Base-by-base conservation (phyloP, 306 rosid genomes). In the Trifolium dubium region DNA sequence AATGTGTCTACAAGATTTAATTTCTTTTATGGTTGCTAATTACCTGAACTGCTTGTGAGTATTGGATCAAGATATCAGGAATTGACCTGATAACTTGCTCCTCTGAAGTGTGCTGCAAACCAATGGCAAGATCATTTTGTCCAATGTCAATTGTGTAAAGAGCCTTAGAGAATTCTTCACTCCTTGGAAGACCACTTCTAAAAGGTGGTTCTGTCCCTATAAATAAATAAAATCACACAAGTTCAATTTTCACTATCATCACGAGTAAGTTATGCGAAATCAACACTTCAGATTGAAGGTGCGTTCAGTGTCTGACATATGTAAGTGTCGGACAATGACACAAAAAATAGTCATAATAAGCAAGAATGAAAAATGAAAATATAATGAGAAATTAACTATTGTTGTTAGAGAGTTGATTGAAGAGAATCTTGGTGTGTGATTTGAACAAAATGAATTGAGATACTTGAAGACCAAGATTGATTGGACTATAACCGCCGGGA, bases 71-170 rank as follows among this genome's bases (percentile, higher is more conserved):
- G 35, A 89, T 91, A 37, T 80, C 75, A 60, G 97, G 96, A 78
- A 93, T 85, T 43, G 91, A 89, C n/a, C 79, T 79, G 61, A 19
- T 67, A 75, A 85, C 90, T 85, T 93, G 84, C 72, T 89, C 80
- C 68, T 47, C 69, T 6, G 89, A 82, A 32, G 82, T 64, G 74
- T 89, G 82, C 67, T 89, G 89, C 59, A 86, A 71, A 9, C 96
- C 96, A 61, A 41, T 80, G 76, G 29, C 41, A 64, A 91, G 85
- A 77, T 93, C 98, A 56, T 93, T 91, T 77, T 93, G 97, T 80
- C 97, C 98, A 23, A 93, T 88, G 79, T 93, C 98, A 61, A 91
- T 55, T 23, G 86, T 89, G 76, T 93, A 93, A 32, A 93, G 77
- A 18, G 96, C 97, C 76, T 55, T 85, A 51, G 89, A 82, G 71